A percentile compares a stretch with the other conserved stretches of the same genome.
phyloP scores from a whole-genome alignment of 2,329 filamentous ascomycete species.

The Arthrobotrys sinensis region DNA sequence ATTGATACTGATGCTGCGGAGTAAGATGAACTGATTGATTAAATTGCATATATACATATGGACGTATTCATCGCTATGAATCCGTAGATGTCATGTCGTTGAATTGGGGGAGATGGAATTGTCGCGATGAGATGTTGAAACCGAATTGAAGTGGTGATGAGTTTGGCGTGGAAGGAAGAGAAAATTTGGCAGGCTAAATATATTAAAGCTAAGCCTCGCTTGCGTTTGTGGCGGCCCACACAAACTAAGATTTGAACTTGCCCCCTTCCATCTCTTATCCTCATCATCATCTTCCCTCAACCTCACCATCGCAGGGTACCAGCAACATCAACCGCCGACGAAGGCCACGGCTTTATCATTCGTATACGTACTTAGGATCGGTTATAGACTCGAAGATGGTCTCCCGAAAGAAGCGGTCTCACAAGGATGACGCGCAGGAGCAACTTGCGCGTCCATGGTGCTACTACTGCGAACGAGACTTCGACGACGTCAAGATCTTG shows the following conservation, averaged over 20 bases:
- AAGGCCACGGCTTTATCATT: neutral
- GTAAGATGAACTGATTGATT: neutral
- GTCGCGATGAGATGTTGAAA: neutral
- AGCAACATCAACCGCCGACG: neutral
- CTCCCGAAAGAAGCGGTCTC: constrained; percentile 93
- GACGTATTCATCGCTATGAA: neutral
- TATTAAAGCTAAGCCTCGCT: constrained; percentile 26
- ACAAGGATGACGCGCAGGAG: constrained; percentile 88
- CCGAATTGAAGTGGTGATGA: neutral
- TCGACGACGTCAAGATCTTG: constrained; percentile 95
- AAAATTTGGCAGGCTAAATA: constrained; percentile 1
- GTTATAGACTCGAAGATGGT: constrained; percentile 63
- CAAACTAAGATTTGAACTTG: constrained; percentile 30
- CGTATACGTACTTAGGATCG: neutral
- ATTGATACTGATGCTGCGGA: neutral
- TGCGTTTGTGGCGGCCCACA: constrained; percentile 30
- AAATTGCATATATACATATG: neutral
- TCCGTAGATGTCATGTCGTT: neutral
- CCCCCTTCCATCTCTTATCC: constrained; percentile 36
- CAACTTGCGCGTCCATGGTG: constrained; percentile 91
- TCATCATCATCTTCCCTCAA: neutral
- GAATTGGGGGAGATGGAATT: neutral
- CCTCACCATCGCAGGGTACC: neutral
- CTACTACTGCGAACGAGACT: constrained; percentile 99
- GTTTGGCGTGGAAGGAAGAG: neutral